Percentiles rank a stretch among this genome's conserved stretches.
Conservation (phyloP, 192 early-diverging fungal species). For the Polychytrium aggregatum region DNA sequence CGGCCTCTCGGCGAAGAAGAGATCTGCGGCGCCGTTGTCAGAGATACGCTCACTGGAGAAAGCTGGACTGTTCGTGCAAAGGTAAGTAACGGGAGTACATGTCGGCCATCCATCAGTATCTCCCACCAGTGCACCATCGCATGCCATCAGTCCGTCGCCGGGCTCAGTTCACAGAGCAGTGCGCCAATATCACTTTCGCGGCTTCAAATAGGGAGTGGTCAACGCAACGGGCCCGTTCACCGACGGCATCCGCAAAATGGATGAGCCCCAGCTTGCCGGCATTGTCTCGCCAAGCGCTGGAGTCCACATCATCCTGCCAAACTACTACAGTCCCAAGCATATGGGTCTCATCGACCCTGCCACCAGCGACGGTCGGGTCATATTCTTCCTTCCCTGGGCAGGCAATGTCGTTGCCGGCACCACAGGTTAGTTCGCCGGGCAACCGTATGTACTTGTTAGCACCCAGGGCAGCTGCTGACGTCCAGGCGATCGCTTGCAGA, state of each 20-base stretch:
- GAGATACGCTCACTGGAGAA: slow-evolving; percentile 76
- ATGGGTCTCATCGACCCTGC: slow-evolving; percentile 93
- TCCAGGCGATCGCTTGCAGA: slow-evolving; percentile 24
- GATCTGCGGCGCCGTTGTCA: slow-evolving; percentile 69
- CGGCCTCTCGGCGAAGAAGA: slow-evolving; percentile 34
- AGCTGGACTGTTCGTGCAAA: slow-evolving; percentile 78
- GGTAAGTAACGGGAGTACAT: background rate
- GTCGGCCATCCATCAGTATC: too few species aligned
- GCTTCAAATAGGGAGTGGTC: slow-evolving; percentile 61
- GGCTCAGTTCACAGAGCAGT: background rate
- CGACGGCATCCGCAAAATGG: slow-evolving; percentile 87
- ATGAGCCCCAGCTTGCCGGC: slow-evolving; percentile 56
- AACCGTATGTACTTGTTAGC: too few species aligned
- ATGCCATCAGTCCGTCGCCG: too few species aligned
- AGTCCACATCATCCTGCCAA: slow-evolving; percentile 89
- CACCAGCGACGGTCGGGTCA: slow-evolving; percentile 89
- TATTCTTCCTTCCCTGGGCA: slow-evolving; percentile 97
- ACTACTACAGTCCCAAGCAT: slow-evolving; percentile 85
- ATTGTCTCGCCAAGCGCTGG: slow-evolving; percentile 92
- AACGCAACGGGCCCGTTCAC: slow-evolving; percentile 79
- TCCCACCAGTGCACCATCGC: too few species aligned
- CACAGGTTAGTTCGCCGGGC: slow-evolving; percentile 36
- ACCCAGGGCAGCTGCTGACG: background rate
- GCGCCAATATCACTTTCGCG: background rate
- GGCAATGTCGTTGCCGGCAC: slow-evolving; percentile 93